Conservation (phyloP, 192 early-diverging fungal genomes). For the Umbelopsis vinacea region DNA sequence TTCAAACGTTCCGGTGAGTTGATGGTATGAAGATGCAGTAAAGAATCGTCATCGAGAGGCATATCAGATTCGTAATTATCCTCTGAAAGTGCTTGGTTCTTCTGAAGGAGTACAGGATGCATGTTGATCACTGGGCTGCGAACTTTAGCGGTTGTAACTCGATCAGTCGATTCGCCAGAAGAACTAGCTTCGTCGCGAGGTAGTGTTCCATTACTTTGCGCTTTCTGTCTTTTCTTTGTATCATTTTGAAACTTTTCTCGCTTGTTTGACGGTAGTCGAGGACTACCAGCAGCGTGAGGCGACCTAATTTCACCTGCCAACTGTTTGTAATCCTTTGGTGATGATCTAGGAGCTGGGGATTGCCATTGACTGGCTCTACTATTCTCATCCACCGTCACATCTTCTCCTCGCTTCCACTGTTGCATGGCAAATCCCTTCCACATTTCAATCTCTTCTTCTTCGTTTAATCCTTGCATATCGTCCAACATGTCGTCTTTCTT, state of each 20-base stretch:
- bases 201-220: not conserved
- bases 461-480: not conserved
- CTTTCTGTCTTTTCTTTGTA: not conserved
- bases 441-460: conserved; percentile 12
- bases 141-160: not conserved
- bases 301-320: not conserved
- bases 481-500: not conserved
- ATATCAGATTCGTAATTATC: not conserved
- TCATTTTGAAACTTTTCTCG: not conserved
- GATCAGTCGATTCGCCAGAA: not conserved
- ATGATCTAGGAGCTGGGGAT: not conserved
- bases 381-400: not conserved
- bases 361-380: not conserved
- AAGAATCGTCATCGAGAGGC: not conserved
- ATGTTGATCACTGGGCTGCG: not conserved
- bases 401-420: not conserved
- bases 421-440: conserved; percentile 15
- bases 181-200: not conserved
- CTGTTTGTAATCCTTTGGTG: not conserved
- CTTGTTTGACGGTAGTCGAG: not conserved
- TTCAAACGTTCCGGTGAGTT: not conserved
- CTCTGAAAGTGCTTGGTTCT: not conserved
- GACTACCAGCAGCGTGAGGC: not conserved
- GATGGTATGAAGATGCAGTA: not conserved
- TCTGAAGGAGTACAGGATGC: not conserved